Conservation (phyloP, 495 filamentous ascomycete species). For the Podospora pseudocomata region DNA sequence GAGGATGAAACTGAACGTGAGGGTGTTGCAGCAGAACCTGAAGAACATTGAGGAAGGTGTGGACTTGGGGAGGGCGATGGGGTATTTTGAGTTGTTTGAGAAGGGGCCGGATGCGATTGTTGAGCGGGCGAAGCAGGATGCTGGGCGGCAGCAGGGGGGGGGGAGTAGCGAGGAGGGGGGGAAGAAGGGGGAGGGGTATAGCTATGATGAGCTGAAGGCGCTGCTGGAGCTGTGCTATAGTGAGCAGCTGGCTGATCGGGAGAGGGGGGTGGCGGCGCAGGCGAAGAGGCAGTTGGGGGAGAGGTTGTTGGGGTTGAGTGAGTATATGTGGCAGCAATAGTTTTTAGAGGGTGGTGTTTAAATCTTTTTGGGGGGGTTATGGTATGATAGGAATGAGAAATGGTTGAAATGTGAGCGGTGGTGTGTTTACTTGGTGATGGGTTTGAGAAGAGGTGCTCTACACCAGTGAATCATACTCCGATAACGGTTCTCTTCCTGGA, state of each 20-base stretch:
- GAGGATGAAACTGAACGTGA: conserved; percentile 82
- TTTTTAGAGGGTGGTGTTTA: background rate
- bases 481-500: too few relatives aligned
- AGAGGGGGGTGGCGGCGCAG: conserved; percentile 67
- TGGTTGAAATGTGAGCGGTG: too few relatives aligned
- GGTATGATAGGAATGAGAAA: too few relatives aligned
- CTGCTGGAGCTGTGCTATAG: conserved; percentile 84
- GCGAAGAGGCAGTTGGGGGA: conserved; percentile 75
- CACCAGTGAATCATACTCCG: too few relatives aligned
- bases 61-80: conserved; percentile 63
- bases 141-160: conserved; percentile 15
- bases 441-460: too few relatives aligned
- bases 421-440: too few relatives aligned
- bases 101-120: conserved; percentile 70
- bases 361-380: too few relatives aligned
- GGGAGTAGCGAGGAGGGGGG: conserved; percentile 33
- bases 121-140: conserved; percentile 56
- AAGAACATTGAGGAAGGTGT: conserved; percentile 82
- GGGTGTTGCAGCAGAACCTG: conserved; percentile 91
- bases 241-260: conserved; percentile 66
- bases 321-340: conserved; percentile 69
- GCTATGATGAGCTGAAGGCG: conserved; percentile 77
- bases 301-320: conserved; percentile 68
- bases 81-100: conserved; percentile 77
- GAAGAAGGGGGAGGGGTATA: conserved; percentile 52